Conservation (phyloP, 345 rosid species). For the Citrus cavaleriei region DNA sequence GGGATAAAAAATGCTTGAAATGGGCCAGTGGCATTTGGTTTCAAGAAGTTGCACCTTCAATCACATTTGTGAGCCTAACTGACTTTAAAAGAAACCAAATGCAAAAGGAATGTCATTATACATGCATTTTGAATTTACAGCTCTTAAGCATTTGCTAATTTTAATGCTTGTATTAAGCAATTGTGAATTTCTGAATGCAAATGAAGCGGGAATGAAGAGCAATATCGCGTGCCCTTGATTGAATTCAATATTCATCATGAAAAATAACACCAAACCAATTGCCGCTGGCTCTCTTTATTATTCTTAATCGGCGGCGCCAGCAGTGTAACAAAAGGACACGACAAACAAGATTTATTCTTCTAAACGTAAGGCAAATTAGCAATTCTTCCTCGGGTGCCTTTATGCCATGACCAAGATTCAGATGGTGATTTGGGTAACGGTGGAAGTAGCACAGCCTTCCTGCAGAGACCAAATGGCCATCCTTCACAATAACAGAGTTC, state of each 20-base stretch:
- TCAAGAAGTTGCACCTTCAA: background rate
- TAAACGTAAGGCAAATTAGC: slow-evolving; percentile 33
- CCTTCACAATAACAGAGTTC: slow-evolving; percentile 79
- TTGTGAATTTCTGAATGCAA: too few species aligned
- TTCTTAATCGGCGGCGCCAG: too few species aligned
- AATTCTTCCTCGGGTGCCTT: slow-evolving; percentile 26
- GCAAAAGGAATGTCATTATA: background rate
- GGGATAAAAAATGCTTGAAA: background rate
- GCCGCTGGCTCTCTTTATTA: too few species aligned
- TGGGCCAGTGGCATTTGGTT: background rate
- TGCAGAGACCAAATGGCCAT: slow-evolving; percentile 89
- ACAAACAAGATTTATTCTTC: background rate
- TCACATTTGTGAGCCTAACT: background rate
- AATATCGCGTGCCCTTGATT: too few species aligned
- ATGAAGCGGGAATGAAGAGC: too few species aligned
- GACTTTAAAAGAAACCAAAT: background rate
- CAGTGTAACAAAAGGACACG: too few species aligned
- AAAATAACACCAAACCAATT: too few species aligned
- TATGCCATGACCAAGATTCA: slow-evolving; percentile 88
- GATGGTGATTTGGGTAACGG: slow-evolving; percentile 91
- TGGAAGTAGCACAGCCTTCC: slow-evolving; percentile 75
- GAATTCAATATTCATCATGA: too few species aligned
- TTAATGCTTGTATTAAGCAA: too few species aligned
- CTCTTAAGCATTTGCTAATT: background rate
- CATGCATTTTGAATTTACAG: background rate